Conservation (phyloP, 78 protist species). For the Tieghemostelium lacteum region DNA sequence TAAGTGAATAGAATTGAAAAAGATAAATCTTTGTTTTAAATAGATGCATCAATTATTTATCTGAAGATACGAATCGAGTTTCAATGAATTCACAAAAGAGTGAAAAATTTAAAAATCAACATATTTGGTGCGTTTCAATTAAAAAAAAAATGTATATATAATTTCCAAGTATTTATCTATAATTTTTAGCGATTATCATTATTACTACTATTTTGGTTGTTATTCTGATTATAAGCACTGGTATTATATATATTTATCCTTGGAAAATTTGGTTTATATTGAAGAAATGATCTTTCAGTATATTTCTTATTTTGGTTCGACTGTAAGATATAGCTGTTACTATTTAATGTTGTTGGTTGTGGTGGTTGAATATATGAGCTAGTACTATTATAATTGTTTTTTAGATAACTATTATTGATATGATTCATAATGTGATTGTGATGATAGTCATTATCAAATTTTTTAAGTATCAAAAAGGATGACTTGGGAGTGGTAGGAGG, state of each 20-base stretch:
- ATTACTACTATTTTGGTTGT: neutral
- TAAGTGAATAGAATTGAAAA: no score
- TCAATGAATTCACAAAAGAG: no score
- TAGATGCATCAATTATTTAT: neutral
- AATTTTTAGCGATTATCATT: neutral
- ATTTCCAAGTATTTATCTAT: neutral
- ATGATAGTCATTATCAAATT: neutral
- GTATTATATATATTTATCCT: neutral
- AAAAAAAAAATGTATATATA: neutral
- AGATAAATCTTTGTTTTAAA: neutral
- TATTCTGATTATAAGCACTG: neutral
- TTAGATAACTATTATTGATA: slow-evolving; percentile 2
- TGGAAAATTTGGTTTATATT: slow-evolving; percentile 49
- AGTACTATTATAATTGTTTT: neutral
- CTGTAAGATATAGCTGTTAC: no score
- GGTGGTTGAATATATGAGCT: no score
- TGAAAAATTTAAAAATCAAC: no score
- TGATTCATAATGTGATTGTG: neutral
- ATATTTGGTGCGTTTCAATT: neutral
- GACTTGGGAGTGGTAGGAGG: slow-evolving; percentile 61
- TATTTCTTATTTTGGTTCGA: slow-evolving; percentile 16
- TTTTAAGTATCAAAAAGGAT: slow-evolving; percentile 1
- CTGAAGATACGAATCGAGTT: no score
- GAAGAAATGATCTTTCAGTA: slow-evolving; percentile 3
- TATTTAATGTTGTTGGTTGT: no score